Evolutionary conservation across 495 filamentous ascomycete genomes (phyloP), one percentile per base, ranked within the genome.

Genomic region (Penicillium ochrochloron): DNA sequence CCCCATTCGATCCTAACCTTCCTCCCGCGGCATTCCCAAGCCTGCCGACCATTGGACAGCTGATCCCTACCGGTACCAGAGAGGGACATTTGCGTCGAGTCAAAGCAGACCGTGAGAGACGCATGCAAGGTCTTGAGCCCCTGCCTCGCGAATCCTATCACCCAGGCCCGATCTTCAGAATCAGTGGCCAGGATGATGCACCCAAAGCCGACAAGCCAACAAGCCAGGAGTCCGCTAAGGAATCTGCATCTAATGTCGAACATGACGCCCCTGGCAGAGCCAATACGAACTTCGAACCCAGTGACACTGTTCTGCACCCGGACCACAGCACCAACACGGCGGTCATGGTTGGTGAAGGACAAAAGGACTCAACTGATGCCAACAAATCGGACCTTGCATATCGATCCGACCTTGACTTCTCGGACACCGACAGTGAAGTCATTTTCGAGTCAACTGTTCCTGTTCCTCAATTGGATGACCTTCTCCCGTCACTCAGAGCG

Each of bases 1-100:
- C 74, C n/a, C 57, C 57, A 15, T 83, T 74, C 46, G 65, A 83
- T 62, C 81, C 82, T 2, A 69, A 76, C 60, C 66, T 78, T 3
- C 75, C 75, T 31, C 76, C 78, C 44, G 80, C 80, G 17, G 78
- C 75, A 1, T 84, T 83, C 57, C 80, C 82, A 29, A 81, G 72
- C 23, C 57, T 82, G 15, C 33, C 17, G 5, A 17, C 25, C 33
- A 23, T 41, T 15, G 27, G 27, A 27, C 21, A 58, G 11, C 39
- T 37, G 8, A 35, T 58, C 6, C 56, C 56, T 12, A 33, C 29
- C 4, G 56, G 56, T 11, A 42, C 56, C 10, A 25, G 56, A 29
- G 56, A 58, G 21, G 56, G 39, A 10, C 56, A 58, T 37, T 58
- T 58, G 56, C 34, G 56, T 19, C 35, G 35, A 11, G 12, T 42